Conservation (phyloP, 192 early-diverging fungal species). For the Coemansia sp. region DNA sequence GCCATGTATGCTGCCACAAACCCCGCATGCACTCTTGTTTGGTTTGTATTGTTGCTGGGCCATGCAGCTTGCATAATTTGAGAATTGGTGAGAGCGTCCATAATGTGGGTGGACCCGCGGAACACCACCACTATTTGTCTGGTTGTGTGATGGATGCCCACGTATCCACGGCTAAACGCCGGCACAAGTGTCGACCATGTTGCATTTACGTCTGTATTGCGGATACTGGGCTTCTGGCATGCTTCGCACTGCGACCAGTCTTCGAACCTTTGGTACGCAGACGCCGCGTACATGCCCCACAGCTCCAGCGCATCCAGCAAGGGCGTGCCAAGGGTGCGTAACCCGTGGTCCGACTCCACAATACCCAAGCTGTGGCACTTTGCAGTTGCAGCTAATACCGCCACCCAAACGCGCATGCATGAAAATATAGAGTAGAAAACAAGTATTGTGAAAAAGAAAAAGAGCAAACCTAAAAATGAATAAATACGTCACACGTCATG, state of each 20-base stretch:
- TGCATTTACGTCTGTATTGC: slow-evolving; percentile 1
- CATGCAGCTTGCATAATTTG: slow-evolving; percentile 20
- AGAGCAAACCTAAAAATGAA: slow-evolving; percentile 7
- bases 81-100: slow-evolving; percentile 30
- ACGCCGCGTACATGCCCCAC: slow-evolving; percentile 26
- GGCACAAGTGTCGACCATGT: slow-evolving; percentile 35
- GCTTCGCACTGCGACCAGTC: slow-evolving; percentile 15
- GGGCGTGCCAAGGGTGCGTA: not conserved
- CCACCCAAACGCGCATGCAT: not conserved
- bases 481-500: not conserved
- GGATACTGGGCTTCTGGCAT: slow-evolving; percentile 21
- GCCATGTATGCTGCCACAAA: slow-evolving; percentile 38
- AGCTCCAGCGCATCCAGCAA: slow-evolving; percentile 7
- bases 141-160: slow-evolving; percentile 19
- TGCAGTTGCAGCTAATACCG: not conserved
- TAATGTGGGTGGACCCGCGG: slow-evolving; percentile 39
- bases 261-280: slow-evolving; percentile 42
- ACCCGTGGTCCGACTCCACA: not conserved
- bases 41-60: not conserved
- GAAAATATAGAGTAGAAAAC: not conserved
- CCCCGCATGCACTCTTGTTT: slow-evolving; percentile 27
- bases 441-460: not conserved
- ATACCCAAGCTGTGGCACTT: not conserved
- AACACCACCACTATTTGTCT: slow-evolving; percentile 19
- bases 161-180: slow-evolving; percentile 33